These are phyloP conservation scores for Globisporangium lucens DNA, from an alignment of 352 stramenopile species.

Conservation along the genomic window DNA sequence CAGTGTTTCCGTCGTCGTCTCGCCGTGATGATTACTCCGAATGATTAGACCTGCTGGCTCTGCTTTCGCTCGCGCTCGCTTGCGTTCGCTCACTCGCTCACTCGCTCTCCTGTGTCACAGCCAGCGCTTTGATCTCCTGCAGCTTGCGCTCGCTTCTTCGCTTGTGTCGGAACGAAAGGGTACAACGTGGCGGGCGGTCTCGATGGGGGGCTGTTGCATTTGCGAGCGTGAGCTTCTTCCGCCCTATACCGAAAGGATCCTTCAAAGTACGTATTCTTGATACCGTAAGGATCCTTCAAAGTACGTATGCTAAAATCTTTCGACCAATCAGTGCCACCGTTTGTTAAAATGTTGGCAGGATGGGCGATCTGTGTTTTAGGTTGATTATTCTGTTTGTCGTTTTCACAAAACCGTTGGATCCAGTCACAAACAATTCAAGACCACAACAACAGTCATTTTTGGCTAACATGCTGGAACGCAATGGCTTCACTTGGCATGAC, in stretches of 20 bases:
- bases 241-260: not conserved
- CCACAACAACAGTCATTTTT: not conserved
- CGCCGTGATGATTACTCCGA: not conserved
- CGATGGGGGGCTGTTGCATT: not conserved
- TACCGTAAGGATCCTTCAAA: not conserved
- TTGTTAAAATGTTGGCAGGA: not conserved
- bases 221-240: not conserved
- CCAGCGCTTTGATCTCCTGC: not conserved
- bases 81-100: not conserved
- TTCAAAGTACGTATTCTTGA: not conserved
- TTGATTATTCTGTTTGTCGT: not conserved
- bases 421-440: not conserved
- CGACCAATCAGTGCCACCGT: not conserved
- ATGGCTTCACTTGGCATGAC: not conserved
- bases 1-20: not conserved
- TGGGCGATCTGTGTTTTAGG: not conserved
- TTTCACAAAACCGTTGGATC: not conserved
- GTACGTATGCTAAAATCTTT: no score
- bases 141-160: not conserved
- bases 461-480: not conserved
- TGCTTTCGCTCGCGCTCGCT: not conserved
- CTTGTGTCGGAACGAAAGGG: not conserved
- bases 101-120: not conserved
- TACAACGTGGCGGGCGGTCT: not conserved
- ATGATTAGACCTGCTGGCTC: not conserved